phyloP scores from a whole-genome alignment of 2,329 filamentous ascomycete genomes.

The Epichloe sp. region DNA sequence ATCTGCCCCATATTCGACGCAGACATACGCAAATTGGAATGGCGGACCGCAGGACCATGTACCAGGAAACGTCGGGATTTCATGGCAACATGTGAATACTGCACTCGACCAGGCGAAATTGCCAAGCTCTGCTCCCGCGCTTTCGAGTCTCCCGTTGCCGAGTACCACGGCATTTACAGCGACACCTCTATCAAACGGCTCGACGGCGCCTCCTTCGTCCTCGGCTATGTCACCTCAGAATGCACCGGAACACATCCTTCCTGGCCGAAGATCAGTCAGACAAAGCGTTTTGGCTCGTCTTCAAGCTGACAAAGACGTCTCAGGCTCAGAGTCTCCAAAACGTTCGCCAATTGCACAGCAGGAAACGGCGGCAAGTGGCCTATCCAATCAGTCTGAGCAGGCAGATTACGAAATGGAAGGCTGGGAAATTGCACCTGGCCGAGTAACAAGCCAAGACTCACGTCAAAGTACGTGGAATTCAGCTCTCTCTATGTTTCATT shows the following conservation, averaged over 20 bases:
- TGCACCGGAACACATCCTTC: neutral
- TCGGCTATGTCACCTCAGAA: neutral
- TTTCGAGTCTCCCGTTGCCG: neutral
- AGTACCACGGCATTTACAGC: neutral
- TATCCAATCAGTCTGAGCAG: neutral
- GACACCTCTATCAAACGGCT: neutral
- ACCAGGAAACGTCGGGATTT: neutral
- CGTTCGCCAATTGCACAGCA: neutral
- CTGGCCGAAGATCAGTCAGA: neutral
- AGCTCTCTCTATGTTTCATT: neutral
- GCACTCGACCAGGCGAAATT: neutral
- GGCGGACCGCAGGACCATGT: neutral
- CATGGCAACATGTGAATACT: neutral
- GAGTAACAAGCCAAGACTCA: slow-evolving; percentile 17
- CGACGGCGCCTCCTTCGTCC: neutral
- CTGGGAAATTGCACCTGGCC: slow-evolving; percentile 29
- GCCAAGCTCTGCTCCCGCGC: neutral
- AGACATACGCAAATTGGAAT: neutral
- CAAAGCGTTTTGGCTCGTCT: slow-evolving; percentile 5
- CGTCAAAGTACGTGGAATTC: slow-evolving; percentile 22
- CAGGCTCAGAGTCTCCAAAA: neutral
- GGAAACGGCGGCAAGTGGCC: neutral
- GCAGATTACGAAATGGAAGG: slow-evolving; percentile 5
- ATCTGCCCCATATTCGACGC: neutral
- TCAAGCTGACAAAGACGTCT: neutral